Percentiles rank a stretch among this genome's conserved stretches.
These are phyloP conservation scores for Tricholomella constricta DNA, from an alignment of 768 basidiomycete species.

Conservation along the genomic window DNA sequence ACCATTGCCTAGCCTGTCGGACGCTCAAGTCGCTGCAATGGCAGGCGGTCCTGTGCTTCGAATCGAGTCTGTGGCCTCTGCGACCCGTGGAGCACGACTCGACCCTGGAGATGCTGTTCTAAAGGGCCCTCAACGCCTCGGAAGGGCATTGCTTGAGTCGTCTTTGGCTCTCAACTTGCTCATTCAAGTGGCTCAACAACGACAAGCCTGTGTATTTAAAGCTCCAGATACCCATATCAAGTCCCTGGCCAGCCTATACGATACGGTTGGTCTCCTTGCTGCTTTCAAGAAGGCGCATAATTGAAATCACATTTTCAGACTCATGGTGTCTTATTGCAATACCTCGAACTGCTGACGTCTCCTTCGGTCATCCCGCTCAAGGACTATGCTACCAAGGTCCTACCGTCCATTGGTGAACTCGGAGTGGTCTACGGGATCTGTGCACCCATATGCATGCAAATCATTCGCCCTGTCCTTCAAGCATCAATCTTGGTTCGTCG, in stretches of 20 bases:
- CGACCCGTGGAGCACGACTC: slow-evolving; percentile 70
- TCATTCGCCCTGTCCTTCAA: slow-evolving; percentile 82
- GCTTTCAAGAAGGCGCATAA: slow-evolving; percentile 9
- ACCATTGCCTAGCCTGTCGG: slow-evolving; percentile 85
- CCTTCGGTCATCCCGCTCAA: slow-evolving; percentile 65
- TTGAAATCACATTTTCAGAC: slow-evolving; percentile 49
- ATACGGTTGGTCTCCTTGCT: slow-evolving; percentile 62
- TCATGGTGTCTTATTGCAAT: slow-evolving; percentile 91
- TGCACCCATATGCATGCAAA: slow-evolving; percentile 90
- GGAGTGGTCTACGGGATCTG: slow-evolving; percentile 78
- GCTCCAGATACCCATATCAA: slow-evolving; percentile 79
- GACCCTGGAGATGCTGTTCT: slow-evolving; percentile 65
- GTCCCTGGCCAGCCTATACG: slow-evolving; percentile 84
- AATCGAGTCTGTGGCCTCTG: slow-evolving; percentile 84
- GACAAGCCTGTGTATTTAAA: slow-evolving; percentile 80
- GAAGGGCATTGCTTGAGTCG: slow-evolving; percentile 65
- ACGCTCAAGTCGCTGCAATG: slow-evolving; percentile 87
- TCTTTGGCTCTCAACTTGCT: slow-evolving; percentile 84
- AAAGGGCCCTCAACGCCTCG: slow-evolving; percentile 69
- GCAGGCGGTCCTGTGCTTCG: slow-evolving; percentile 87
- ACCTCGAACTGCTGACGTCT: slow-evolving; percentile 82
- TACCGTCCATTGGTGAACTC: slow-evolving; percentile 77
- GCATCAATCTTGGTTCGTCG: slow-evolving; percentile 58
- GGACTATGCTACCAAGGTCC: slow-evolving; percentile 72
- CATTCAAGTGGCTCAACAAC: slow-evolving; percentile 89